Conservation (phyloP, 2,329 filamentous ascomycete species). For the Neopestalotiopsis sp. region DNA sequence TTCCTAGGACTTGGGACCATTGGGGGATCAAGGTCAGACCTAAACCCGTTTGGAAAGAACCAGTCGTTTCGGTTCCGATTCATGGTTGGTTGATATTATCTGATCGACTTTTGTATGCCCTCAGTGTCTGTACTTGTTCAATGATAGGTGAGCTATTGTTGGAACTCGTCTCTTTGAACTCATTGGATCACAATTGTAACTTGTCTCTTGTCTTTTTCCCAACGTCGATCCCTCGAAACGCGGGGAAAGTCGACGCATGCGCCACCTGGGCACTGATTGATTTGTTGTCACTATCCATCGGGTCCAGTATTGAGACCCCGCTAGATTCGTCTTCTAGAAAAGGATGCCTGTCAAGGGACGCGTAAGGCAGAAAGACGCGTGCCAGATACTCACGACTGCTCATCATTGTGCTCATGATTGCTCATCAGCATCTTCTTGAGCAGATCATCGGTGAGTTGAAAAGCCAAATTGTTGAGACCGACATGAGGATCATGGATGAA, state of each 20-base stretch:
- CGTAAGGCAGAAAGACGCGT: too few species aligned
- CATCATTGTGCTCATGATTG: background rate
- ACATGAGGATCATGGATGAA: background rate
- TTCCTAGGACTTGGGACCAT: background rate
- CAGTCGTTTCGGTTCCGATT: background rate
- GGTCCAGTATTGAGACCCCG: background rate
- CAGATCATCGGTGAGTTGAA: background rate
- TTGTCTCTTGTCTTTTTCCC: background rate
- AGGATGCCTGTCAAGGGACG: too few species aligned
- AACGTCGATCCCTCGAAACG: background rate
- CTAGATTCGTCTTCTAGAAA: background rate
- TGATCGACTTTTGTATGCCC: background rate
- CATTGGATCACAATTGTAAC: background rate
- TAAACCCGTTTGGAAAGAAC: background rate
- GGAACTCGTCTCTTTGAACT: background rate
- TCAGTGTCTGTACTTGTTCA: background rate
- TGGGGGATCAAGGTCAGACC: background rate
- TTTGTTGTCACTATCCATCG: background rate
- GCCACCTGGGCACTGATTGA: background rate
- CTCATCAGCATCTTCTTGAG: background rate
- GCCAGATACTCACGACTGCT: too few species aligned
- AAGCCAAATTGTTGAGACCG: background rate
- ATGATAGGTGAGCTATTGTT: slow-evolving; percentile 1
- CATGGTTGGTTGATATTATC: background rate
- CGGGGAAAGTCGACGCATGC: background rate